Evolutionary conservation across 2,329 filamentous ascomycete species (phyloP), one percentile per base, ranked within the genome.

Genomic region (Volutella citrinella): DNA sequence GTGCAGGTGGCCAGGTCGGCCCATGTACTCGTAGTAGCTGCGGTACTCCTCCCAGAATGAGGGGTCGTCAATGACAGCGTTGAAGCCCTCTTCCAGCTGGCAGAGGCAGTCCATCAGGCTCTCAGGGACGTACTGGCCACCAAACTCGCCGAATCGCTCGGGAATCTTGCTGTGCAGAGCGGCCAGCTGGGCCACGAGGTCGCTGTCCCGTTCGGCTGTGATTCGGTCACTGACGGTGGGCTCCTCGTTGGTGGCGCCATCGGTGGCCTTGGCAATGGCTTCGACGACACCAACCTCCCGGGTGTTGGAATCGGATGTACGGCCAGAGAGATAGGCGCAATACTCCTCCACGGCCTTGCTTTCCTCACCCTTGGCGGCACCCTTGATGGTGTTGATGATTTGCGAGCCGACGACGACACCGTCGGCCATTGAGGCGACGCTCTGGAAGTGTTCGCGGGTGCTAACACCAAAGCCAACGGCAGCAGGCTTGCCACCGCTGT

Each of bases 11-110:
- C 91, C 93, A 3, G 93, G 91, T 27, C 93, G 82, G 36, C 90
- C 89, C 84, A 98, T 98, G 72, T 93, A 98, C 23, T 88, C 85
- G 64, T 97, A 98, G 71, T 95, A 93, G 6, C 87, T 88, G 46
- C 87, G 78, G 69, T 88, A 98, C 65, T 98, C 93, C 56, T 95
- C 86, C 93, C 93, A 98, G 74, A 98, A 98, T 34, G 78, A 75
- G 5, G 88, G 84, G 57, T 97, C 91, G 45, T 94, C 80, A 54
- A 82, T 83, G 41, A 93, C 89, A 51, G 84, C 70, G 53, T 93
- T 83, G 72, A 98, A 98, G 20, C 91, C 93, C 18, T 80, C 79
- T 65, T 98, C 91, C 6, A 98, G 77, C 65, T 98, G 80, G 1
- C 82, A 82, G 39, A 98, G 70, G 59, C 91, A 97, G 67, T 97